Base-by-base conservation (phyloP, 2,329 filamentous ascomycete species). In the Aspergillus unguis region DNA sequence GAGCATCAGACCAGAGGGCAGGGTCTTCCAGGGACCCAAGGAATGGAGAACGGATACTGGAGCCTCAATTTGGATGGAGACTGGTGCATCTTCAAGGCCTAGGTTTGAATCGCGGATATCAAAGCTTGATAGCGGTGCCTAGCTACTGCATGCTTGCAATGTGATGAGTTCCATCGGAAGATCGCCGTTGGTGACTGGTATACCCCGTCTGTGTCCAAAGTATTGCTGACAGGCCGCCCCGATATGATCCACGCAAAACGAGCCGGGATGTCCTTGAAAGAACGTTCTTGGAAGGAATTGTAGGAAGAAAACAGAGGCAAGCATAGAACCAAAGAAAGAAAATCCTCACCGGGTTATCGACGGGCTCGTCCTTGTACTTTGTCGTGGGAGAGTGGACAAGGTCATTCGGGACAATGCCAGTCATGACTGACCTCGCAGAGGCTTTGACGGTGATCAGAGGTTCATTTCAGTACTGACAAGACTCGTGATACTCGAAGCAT, bases 341-440 rank as follows among this genome's bases (percentile, higher is more conserved):
- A 54, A 47, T 56, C 6, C 75, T 76, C 69, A 79, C 76, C 59
- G 75, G 68, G 70, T 78, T 73, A 54, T 72, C 72, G 52, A 66
- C 58, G 44, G 74, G 67, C 56, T 77, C 75, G 66, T 77, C 74
- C 69, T 78, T 78, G 70, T 77, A 78, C 58, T 69, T 73, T 56
- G 70, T 59, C 52, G 62, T 56, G 44, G 68, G 54, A 54, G 65
- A 61, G 64, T 67, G 68, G 62, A 62, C 68, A 55, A 72, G 65
- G 62, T 72, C 71, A 64, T 70, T 66, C 60, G 73, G 71, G 66
- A 73, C 69, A 70, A 74, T 73, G 62, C 69, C 69, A 61, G 71
- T 70, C 71, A 73, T 70, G 63, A 65, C 62, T 64, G 64, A 63
- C 60, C 63, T 63, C 62, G 59, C 50, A 49, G 54, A 62, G 44